Conservation (phyloP, 73 alveolate genomes). For the Blepharisma japonicum region DNA sequence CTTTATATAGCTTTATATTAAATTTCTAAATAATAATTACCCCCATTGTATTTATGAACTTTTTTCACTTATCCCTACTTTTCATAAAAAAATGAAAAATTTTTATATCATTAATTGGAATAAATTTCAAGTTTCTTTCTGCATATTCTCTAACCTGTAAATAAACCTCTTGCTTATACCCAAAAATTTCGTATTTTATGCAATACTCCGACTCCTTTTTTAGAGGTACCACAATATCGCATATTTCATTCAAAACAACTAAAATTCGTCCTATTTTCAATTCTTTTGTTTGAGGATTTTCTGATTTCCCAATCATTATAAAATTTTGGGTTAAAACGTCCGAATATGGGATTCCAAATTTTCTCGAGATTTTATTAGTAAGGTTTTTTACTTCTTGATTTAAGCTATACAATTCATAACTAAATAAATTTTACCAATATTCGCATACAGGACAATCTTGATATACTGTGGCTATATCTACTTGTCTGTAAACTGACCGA, state of each 20-base stretch:
- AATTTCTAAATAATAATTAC: too few relatives aligned
- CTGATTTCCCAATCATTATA: slow-evolving; percentile 23
- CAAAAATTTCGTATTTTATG: too few relatives aligned
- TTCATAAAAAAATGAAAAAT: too few relatives aligned
- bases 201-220: too few relatives aligned
- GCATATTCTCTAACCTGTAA: too few relatives aligned
- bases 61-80: too few relatives aligned
- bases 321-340: slow-evolving; percentile 28
- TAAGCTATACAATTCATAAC: slow-evolving; percentile 38
- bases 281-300: slow-evolving; percentile 32
- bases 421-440: slow-evolving; percentile 60
- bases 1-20: too few relatives aligned
- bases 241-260: slow-evolving; percentile 16
- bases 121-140: too few relatives aligned
- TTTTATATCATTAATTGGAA: too few relatives aligned
- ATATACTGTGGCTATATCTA: slow-evolving; percentile 75
- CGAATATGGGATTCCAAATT: slow-evolving; percentile 49
- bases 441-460: slow-evolving; percentile 75
- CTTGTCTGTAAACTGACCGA: slow-evolving; percentile 66
- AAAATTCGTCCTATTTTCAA: slow-evolving; percentile 11
- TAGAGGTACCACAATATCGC: too few relatives aligned
- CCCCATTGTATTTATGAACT: too few relatives aligned
- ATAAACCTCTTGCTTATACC: too few relatives aligned
- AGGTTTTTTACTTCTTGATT: slow-evolving; percentile 64
- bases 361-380: slow-evolving; percentile 55